Evolutionary conservation across 2,329 filamentous ascomycete genomes (phyloP).

Genomic region (Penicillium concentricum): DNA sequence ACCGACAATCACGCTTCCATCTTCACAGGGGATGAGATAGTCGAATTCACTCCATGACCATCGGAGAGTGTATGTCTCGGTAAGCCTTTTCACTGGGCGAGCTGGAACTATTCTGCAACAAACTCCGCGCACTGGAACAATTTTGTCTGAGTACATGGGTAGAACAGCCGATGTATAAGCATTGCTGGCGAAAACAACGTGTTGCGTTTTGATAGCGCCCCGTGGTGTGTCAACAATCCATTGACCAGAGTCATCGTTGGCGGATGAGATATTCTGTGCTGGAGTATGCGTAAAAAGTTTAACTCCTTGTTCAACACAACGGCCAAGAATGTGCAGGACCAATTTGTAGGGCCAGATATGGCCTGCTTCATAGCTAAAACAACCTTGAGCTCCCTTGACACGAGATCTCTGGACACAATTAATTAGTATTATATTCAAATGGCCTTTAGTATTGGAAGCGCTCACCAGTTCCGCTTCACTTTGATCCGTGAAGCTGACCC

Average conservation of each 20-base stretch:
- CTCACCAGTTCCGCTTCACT: background rate
- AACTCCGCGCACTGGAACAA: background rate
- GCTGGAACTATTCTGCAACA: background rate
- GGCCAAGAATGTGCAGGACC: background rate
- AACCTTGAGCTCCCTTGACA: background rate
- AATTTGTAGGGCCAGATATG: slow-evolving; percentile 1
- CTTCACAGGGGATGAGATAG: slow-evolving; percentile 62
- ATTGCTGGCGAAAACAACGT: background rate
- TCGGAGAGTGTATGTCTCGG: slow-evolving; percentile 56
- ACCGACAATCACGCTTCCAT: slow-evolving; percentile 59
- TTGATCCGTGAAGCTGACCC: background rate
- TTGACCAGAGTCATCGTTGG: background rate
- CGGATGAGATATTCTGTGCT: background rate
- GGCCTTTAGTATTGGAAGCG: background rate
- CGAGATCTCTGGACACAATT: background rate
- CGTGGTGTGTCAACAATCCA: background rate
- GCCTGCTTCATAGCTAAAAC: background rate
- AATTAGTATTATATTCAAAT: background rate
- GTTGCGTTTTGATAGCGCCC: background rate
- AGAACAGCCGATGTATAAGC: background rate
- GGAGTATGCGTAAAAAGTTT: background rate
- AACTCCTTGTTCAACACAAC: background rate
- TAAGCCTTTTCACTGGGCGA: background rate
- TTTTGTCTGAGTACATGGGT: background rate
- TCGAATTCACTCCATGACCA: slow-evolving; percentile 1